Evolutionary conservation across 1,139 yeast genomes (phyloP).

Genomic region (Geotrichum carabidarum): DNA sequence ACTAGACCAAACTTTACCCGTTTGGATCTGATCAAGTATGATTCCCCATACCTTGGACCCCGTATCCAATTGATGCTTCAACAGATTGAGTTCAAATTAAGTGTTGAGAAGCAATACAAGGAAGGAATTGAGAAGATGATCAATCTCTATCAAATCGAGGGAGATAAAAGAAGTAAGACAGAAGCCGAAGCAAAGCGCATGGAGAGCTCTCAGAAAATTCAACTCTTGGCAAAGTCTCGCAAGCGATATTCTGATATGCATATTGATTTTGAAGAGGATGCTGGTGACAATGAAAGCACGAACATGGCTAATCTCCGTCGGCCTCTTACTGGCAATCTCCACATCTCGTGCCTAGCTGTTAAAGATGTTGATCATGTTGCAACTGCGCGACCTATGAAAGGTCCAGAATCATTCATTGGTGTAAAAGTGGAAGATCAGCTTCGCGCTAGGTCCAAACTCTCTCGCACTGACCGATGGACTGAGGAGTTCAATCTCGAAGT

Average conservation of each 20-base stretch:
- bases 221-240: constrained; percentile 72
- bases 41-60: constrained; percentile 93
- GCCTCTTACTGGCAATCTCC: constrained; percentile 75
- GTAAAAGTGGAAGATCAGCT: constrained; percentile 85
- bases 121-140: constrained; percentile 88
- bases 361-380: constrained; percentile 92
- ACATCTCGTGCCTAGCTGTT: constrained; percentile 64
- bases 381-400: constrained; percentile 67
- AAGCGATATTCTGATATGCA: constrained; percentile 88
- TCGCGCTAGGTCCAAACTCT: constrained; percentile 65
- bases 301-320: constrained; percentile 66
- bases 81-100: constrained; percentile 85
- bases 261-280: constrained; percentile 58
- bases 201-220: constrained; percentile 83
- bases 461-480: constrained; percentile 76
- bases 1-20: constrained; percentile 34
- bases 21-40: constrained; percentile 80
- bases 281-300: constrained; percentile 45
- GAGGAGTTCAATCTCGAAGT: constrained; percentile 78
- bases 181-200: constrained; percentile 80
- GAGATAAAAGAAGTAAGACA: constrained; percentile 72
- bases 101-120: constrained; percentile 87
- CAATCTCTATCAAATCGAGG: constrained; percentile 80
- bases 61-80: constrained; percentile 92
- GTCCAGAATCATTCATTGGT: constrained; percentile 73